Evolutionary conservation across 306 rosid genomes (phyloP).

Genomic region (Macrotyloma uniflorum): DNA sequence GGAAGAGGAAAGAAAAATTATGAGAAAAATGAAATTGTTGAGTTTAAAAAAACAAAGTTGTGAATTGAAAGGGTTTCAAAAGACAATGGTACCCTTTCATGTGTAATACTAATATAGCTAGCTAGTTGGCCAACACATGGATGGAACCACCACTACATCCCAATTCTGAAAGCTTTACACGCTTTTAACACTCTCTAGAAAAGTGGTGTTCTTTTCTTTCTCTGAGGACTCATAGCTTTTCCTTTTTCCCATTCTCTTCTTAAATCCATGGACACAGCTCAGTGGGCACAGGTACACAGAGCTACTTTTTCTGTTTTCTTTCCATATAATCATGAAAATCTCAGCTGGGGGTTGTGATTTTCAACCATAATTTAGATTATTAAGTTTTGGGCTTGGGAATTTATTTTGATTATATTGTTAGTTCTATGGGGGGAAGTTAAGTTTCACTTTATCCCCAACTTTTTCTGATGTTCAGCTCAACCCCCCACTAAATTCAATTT

Average conservation of each 20-base stretch:
- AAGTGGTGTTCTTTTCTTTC: constrained; percentile 58
- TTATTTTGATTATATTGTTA: constrained; percentile 44
- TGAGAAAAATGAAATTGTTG: neutral
- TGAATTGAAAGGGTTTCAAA: constrained; percentile 17
- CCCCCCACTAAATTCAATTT: constrained; percentile 51
- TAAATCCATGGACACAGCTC: constrained; percentile 92
- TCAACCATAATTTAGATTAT: constrained; percentile 46
- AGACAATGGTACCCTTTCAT: constrained; percentile 58
- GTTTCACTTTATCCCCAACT: constrained; percentile 40
- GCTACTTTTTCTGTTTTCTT: constrained; percentile 41
- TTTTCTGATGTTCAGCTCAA: constrained; percentile 52
- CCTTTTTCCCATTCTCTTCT: constrained; percentile 50
- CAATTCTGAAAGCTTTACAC: constrained; percentile 49
- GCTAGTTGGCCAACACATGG: constrained; percentile 85
- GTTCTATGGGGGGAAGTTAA: constrained; percentile 29
- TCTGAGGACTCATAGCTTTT: constrained; percentile 65
- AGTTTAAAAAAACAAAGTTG: neutral
- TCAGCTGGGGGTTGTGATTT: constrained; percentile 37
- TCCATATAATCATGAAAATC: constrained; percentile 56
- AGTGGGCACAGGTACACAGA: constrained; percentile 95
- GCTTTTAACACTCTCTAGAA: constrained; percentile 63
- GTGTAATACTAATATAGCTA: constrained; percentile 46
- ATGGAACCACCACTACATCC: constrained; percentile 55
- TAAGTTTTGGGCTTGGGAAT: constrained; percentile 25
- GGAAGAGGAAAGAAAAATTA: neutral